A percentile compares a stretch with the other conserved stretches of the same genome.
phyloP scores from a whole-genome alignment of 306 rosid species.

The Rubus parviflorus region DNA sequence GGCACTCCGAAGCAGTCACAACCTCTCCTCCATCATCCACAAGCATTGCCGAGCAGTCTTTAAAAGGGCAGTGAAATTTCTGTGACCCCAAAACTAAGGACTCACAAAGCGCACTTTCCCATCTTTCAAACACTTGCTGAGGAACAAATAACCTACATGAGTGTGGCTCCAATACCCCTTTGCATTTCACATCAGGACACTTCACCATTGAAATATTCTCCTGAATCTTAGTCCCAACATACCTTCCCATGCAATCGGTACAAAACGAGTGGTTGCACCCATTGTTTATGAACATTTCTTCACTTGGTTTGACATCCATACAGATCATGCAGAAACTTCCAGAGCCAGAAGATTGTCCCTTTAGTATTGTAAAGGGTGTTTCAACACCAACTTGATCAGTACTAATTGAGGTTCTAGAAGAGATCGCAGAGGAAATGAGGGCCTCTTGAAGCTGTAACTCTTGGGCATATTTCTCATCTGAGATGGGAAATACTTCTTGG shows the following conservation, averaged over 20 bases:
- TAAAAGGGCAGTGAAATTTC: constrained; percentile 53
- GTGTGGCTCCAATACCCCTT: constrained; percentile 41
- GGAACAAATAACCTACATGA: constrained; percentile 40
- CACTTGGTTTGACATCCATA: constrained; percentile 37
- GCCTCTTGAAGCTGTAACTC: constrained; percentile 60
- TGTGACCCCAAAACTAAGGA: constrained; percentile 34
- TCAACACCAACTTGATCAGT: neutral
- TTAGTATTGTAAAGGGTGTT: neutral
- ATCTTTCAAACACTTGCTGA: constrained; percentile 49
- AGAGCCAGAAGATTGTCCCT: constrained; percentile 32
- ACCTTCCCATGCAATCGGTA: constrained; percentile 37
- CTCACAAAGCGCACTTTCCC: constrained; percentile 56
- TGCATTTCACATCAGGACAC: constrained; percentile 60
- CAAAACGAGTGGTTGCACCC: constrained; percentile 55
- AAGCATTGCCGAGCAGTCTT: constrained; percentile 53
- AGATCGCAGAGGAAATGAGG: constrained; percentile 40
- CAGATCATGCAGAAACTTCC: constrained; percentile 49
- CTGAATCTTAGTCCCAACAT: constrained; percentile 48
- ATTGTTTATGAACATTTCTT: constrained; percentile 43
- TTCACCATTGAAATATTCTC: constrained; percentile 40
- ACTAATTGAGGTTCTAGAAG: neutral
- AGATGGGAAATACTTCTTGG: constrained; percentile 49
- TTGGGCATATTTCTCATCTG: constrained; percentile 60
- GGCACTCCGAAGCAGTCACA: constrained; percentile 57
- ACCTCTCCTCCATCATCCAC: constrained; percentile 38